These are phyloP conservation scores for Viola pubescens DNA, from an alignment of 441 rosid genomes.

Conservation along the genomic window DNA sequence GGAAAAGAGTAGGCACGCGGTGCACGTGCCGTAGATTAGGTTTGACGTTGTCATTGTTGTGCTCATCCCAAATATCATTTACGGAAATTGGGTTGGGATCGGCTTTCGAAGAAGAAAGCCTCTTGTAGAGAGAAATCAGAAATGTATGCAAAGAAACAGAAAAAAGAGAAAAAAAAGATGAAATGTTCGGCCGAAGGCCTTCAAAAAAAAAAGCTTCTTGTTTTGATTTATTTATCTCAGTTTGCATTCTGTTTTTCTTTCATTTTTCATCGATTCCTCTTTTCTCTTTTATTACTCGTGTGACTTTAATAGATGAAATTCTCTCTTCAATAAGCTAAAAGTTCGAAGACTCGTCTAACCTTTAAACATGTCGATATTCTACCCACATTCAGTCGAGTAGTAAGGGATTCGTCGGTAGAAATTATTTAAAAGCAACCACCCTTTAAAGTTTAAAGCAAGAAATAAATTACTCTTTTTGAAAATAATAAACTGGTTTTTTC, in stretches of 20 bases:
- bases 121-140: slow-evolving; percentile 35
- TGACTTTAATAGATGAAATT: too few species aligned
- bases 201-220: slow-evolving; percentile 3
- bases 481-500: too few species aligned
- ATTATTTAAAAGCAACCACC: too few species aligned
- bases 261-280: neutral
- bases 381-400: too few species aligned
- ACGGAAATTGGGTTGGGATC: slow-evolving; percentile 23
- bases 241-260: neutral
- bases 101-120: slow-evolving; percentile 47
- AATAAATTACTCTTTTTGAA: too few species aligned
- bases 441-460: too few species aligned
- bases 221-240: neutral
- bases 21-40: slow-evolving; percentile 29
- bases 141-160: slow-evolving; percentile 17
- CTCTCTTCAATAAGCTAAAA: too few species aligned
- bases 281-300: too few species aligned
- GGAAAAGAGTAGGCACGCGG: slow-evolving; percentile 28
- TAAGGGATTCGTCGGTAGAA: too few species aligned
- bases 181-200: slow-evolving; percentile 52
- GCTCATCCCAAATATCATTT: slow-evolving; percentile 25
- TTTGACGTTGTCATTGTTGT: slow-evolving; percentile 9
- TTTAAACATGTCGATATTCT: too few species aligned
- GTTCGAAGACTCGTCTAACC: too few species aligned
- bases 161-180: neutral